phyloP scores from a whole-genome alignment of 768 basidiomycete genomes.

The Stropharia rugosoannulata region DNA sequence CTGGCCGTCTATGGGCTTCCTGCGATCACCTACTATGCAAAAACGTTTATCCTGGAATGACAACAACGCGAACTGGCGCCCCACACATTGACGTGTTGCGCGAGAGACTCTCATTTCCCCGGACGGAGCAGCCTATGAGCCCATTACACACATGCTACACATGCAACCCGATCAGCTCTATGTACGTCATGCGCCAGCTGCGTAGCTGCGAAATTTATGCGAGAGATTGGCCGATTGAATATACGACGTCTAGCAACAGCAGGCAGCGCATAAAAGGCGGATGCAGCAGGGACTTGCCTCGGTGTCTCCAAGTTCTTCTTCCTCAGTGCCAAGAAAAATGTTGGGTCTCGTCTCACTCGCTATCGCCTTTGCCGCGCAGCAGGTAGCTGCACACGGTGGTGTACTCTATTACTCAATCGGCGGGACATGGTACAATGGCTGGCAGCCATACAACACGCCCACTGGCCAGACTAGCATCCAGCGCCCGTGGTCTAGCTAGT shows the following conservation, averaged over 20 bases:
- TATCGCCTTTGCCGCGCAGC: slow-evolving; percentile 26
- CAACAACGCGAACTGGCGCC: neutral
- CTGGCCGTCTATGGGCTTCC: neutral
- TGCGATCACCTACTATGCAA: no score
- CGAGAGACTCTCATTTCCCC: neutral
- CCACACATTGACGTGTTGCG: neutral
- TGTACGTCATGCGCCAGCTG: slow-evolving; percentile 7
- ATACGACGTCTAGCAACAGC: neutral
- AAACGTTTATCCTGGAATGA: neutral
- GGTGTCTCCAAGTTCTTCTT: slow-evolving; percentile 8
- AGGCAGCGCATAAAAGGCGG: slow-evolving; percentile 15
- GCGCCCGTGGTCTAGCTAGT: slow-evolving; percentile 46
- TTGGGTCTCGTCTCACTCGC: slow-evolving; percentile 27
- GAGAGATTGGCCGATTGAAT: slow-evolving; percentile 12
- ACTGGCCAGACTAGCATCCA: slow-evolving; percentile 41
- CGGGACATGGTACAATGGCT: slow-evolving; percentile 39
- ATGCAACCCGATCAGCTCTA: slow-evolving; percentile 1
- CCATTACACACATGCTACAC: neutral
- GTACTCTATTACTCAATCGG: slow-evolving; percentile 40
- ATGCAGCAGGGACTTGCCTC: slow-evolving; percentile 5
- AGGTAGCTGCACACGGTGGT: slow-evolving; percentile 41
- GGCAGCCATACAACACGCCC: slow-evolving; percentile 41
- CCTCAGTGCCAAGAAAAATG: slow-evolving; percentile 22
- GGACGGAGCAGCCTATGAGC: slow-evolving; percentile 9
- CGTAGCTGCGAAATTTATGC: slow-evolving; percentile 18